Evolutionary conservation across 768 basidiomycete genomes (phyloP).

Genomic region (Russula virescens): DNA sequence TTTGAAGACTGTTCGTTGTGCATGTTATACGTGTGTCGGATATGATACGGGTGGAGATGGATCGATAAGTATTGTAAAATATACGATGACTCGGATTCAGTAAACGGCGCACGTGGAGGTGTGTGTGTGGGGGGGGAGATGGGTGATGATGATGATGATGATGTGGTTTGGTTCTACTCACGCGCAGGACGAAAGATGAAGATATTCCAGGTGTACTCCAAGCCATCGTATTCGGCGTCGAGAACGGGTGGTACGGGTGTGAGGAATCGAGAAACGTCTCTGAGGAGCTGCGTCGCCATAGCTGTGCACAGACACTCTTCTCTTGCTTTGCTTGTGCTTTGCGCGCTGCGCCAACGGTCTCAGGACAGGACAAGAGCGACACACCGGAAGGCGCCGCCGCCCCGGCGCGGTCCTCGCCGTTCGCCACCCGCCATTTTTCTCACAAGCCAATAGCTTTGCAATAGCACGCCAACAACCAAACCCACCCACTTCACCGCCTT

Average conservation of each 20-base stretch:
- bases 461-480: not conserved
- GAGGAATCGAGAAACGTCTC: slow-evolving; percentile 28
- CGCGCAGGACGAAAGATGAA: slow-evolving; percentile 78
- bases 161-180: slow-evolving; percentile 34
- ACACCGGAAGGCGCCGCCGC: too few relatives aligned
- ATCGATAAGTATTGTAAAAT: too few relatives aligned
- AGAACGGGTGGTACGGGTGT: slow-evolving; percentile 55
- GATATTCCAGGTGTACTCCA: slow-evolving; percentile 66
- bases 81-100: not conserved
- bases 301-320: not conserved
- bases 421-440: not conserved
- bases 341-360: too few relatives aligned
- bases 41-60: not conserved
- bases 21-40: not conserved
- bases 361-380: too few relatives aligned
- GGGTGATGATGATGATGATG: not conserved
- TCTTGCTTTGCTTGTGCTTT: too few relatives aligned
- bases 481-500: slow-evolving; percentile 5
- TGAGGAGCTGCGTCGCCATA: slow-evolving; percentile 5
- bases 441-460: not conserved
- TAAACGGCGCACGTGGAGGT: not conserved
- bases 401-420: too few relatives aligned
- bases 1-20: slow-evolving; percentile 49
- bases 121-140: too few relatives aligned
- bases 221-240: slow-evolving; percentile 61